Evolutionary conservation across 164 flowering plant genomes (phyloP).

Genomic region (Chimonanthus praecox): DNA sequence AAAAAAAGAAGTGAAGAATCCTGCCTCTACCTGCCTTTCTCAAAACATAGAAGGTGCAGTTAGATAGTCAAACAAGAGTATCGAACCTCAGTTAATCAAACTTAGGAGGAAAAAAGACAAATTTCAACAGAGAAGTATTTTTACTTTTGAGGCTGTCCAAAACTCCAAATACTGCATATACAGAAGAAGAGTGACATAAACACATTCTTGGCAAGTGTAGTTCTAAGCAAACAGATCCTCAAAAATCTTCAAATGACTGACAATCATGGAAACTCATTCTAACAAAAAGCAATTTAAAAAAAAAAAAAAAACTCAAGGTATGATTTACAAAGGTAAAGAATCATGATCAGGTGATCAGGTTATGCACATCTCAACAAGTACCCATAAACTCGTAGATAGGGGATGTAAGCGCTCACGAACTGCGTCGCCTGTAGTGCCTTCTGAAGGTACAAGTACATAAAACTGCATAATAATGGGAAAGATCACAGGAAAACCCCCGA

Average conservation of each 20-base stretch:
- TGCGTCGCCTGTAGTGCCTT: too few relatives aligned
- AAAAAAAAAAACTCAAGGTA: not conserved
- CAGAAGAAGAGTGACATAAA: not conserved
- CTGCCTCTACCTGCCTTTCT: not conserved
- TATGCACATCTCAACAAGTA: not conserved
- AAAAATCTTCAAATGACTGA: not conserved
- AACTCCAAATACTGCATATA: not conserved
- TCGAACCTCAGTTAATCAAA: too few relatives aligned
- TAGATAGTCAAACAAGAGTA: not conserved
- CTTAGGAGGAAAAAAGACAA: not conserved
- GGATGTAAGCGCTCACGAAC: not conserved
- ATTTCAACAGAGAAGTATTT: not conserved
- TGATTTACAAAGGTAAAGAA: conserved; percentile 3
- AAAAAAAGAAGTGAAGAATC: not conserved
- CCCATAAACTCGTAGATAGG: not conserved
- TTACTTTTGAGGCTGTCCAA: not conserved
- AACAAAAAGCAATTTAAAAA: not conserved
- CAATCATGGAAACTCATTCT: not conserved
- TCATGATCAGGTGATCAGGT: not conserved
- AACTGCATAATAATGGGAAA: not conserved
- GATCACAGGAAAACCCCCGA: conserved; percentile 16
- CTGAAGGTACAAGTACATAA: not conserved
- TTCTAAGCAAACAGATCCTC: not conserved
- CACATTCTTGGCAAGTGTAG: not conserved
- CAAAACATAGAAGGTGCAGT: not conserved